Evolutionary conservation across 257 asterid species (phyloP), one percentile per base, ranked within the genome.

Genomic region (Solanum corneliomulleri): DNA sequence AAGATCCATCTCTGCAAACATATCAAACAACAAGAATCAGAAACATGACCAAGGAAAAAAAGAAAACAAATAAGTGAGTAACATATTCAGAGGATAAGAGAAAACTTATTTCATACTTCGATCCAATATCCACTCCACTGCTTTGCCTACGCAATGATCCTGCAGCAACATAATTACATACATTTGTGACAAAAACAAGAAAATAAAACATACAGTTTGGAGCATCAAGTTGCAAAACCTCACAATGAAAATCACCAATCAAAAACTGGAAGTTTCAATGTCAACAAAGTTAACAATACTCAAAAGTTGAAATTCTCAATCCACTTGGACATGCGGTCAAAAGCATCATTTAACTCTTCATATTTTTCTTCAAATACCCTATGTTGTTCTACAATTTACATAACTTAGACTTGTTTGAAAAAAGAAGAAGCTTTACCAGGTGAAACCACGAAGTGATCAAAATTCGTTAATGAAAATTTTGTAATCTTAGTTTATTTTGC

Each of bases 71-170:
- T n/a, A 33, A 29, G 20, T 13, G 60, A 64, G 71, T 68, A 83
- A 31, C 85, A 75, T 76, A 64, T 56, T 42, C 21, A 31, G 56
- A 62, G 37, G 16, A 45, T 16, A 49, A 27, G 15, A 85, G n/a
- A 60, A 88, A n/a, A 60, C 42, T 77, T 42, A 44, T 15, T 14
- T 47, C 92, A n/a, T 87, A 96, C 99, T 84, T 89, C 86, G 96
- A 92, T 89, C 77, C 87, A 70, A 94, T 90, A 86, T 94, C 95
- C 41, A 90, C 91, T 86, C 93, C 97, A 82, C 98, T 96, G 92
- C 95, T 91, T 87, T 91, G 96, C 92, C 98, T 94, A 47, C 92
- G 94, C 68, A 94, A 86, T 45, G 91, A 56, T 72, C 98, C 99
- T 95, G 93, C 91, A 92, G 83, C 44, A 9, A 29, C 16, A 20